Conservation (phyloP, 2,329 filamentous ascomycete species). For the Pyrenochaeta sp. region DNA sequence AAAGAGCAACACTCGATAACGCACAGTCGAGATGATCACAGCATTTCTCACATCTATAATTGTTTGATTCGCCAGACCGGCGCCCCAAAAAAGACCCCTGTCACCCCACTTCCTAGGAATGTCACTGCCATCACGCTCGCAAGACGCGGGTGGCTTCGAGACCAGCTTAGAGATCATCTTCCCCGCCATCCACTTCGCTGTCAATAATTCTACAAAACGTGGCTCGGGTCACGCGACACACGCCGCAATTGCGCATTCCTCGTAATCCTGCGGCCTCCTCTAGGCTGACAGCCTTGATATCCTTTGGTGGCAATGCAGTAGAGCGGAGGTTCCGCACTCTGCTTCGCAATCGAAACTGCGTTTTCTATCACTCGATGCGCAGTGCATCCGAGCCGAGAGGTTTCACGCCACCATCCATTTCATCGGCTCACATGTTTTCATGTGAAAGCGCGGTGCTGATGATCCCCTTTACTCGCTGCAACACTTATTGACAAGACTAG, state of each 20-base stretch:
- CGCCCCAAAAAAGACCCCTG: not conserved
- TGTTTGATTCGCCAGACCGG: not conserved
- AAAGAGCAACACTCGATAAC: not conserved
- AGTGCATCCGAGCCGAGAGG: not conserved
- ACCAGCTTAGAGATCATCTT: slow-evolving; percentile 1
- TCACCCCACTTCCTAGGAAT: not conserved
- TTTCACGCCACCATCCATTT: not conserved
- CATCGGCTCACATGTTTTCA: slow-evolving; percentile 15
- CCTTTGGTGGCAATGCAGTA: not conserved
- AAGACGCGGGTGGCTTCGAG: slow-evolving; percentile 7
- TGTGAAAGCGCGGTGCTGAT: slow-evolving; percentile 26
- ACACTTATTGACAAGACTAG: slow-evolving; percentile 19
- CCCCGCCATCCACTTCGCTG: not conserved
- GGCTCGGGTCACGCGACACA: slow-evolving; percentile 10
- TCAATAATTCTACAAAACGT: not conserved
- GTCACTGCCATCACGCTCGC: not conserved
- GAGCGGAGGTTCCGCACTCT: not conserved
- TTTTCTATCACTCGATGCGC: not conserved
- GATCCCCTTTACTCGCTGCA: slow-evolving; percentile 17
- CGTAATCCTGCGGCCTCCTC: not conserved
- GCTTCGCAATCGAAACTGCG: not conserved
- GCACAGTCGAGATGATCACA: not conserved
- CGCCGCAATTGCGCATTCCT: not conserved
- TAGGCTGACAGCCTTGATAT: not conserved
- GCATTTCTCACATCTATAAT: not conserved